Percentiles rank a stretch among this genome's conserved stretches.
Evolutionary conservation across 441 rosid species (phyloP).

Genomic region (Metrosideros polymorpha): DNA sequence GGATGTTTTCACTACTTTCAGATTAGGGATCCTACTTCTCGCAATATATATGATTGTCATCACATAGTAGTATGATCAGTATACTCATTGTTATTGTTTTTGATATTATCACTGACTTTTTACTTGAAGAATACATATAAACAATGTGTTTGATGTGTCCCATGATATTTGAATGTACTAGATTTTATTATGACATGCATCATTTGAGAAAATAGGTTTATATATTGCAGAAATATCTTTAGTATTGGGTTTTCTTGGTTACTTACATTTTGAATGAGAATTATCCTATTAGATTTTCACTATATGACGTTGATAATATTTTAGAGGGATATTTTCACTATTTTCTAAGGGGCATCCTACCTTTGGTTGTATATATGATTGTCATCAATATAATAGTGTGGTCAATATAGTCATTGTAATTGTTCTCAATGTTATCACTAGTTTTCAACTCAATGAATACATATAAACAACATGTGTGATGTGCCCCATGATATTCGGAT

Average conservation of each 20-base stretch:
- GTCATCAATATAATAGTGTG: not conserved
- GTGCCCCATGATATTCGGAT: not conserved
- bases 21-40: not conserved
- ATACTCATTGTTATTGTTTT: not conserved
- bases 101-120: not conserved
- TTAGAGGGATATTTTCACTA: not conserved
- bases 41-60: not conserved
- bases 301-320: not conserved
- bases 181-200: not conserved
- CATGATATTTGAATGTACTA: not conserved
- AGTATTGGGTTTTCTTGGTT: not conserved
- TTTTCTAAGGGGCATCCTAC: not conserved
- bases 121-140: not conserved
- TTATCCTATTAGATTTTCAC: not conserved
- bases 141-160: not conserved
- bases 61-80: not conserved
- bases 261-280: not conserved
- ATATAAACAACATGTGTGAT: not conserved
- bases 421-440: not conserved
- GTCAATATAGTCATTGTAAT: not conserved
- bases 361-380: not conserved
- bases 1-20: not conserved
- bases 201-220: not conserved
- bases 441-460: not conserved
- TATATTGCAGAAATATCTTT: not conserved